Percentiles rank a stretch among this genome's conserved stretches.
Evolutionary conservation across 2,329 filamentous ascomycete genomes (phyloP).

Genomic region (Aspergillus ustus): DNA sequence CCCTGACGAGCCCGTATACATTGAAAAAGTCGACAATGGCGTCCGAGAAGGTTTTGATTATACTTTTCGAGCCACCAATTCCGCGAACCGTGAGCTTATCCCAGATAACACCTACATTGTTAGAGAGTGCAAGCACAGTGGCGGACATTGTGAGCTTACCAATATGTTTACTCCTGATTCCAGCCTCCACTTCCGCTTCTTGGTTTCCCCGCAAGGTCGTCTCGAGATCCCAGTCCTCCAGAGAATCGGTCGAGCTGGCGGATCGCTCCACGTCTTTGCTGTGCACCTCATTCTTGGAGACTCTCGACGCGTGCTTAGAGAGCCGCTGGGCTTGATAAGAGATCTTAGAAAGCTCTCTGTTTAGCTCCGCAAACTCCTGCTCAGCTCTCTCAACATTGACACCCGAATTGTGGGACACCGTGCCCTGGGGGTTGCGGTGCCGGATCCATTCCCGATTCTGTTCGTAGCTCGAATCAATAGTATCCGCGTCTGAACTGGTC

Average conservation of each 20-base stretch:
- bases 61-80: conserved; percentile 74
- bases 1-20: conserved; percentile 66
- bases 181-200: conserved; percentile 72
- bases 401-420: conserved; percentile 41
- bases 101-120: conserved; percentile 69
- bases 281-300: conserved; percentile 29
- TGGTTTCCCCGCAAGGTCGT: conserved; percentile 71
- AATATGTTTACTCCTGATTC: conserved; percentile 79
- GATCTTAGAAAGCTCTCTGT: conserved; percentile 43
- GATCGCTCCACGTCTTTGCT: conserved; percentile 64
- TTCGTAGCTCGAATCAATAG: conserved; percentile 34
- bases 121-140: not conserved
- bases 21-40: conserved; percentile 79
- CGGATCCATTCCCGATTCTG: conserved; percentile 35
- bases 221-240: conserved; percentile 76
- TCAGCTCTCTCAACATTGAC: conserved; percentile 53
- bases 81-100: conserved; percentile 76
- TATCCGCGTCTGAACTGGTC: conserved; percentile 35
- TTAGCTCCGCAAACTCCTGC: conserved; percentile 48
- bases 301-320: conserved; percentile 38
- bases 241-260: conserved; percentile 46
- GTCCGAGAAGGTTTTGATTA: conserved; percentile 75
- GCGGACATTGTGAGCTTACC: conserved; percentile 43
- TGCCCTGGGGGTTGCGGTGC: conserved; percentile 37
- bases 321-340: conserved; percentile 43